Conservation (phyloP, 1,284 basidiomycete species). For the Coniferiporia sulphurascens region DNA sequence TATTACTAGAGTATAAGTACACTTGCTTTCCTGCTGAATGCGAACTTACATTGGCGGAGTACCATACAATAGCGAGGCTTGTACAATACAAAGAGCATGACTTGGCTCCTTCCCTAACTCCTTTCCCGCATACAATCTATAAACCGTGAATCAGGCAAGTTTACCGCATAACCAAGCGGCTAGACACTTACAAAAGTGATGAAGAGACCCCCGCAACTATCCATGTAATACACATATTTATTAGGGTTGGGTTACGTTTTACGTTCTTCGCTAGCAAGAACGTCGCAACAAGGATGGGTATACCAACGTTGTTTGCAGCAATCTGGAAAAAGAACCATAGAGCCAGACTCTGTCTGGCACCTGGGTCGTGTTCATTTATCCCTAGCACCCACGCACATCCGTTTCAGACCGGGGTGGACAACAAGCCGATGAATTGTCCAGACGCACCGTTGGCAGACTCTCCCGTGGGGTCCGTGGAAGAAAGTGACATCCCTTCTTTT, state of each 20-base stretch:
- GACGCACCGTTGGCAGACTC: conserved; percentile 3
- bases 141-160: not conserved
- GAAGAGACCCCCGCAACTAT: conserved; percentile 12
- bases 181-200: conserved; percentile 13
- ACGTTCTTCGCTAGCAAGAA: conserved; percentile 38
- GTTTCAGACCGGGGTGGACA: not conserved
- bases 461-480: not conserved
- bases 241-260: conserved; percentile 24
- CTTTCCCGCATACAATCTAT: conserved; percentile 37
- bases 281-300: conserved; percentile 46
- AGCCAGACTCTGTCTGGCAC: conserved; percentile 10
- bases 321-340: conserved; percentile 45
- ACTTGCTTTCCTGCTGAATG: not conserved
- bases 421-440: not conserved
- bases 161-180: not conserved
- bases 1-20: not conserved
- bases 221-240: conserved; percentile 19
- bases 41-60: conserved; percentile 38
- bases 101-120: conserved; percentile 36
- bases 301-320: conserved; percentile 42
- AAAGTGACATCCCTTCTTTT: not conserved
- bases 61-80: conserved; percentile 39
- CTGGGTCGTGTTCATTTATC: conserved; percentile 10
- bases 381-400: not conserved
- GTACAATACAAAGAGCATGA: conserved; percentile 38